Evolutionary conservation across 2,329 filamentous ascomycete species (phyloP).

Genomic region (Apiospora arundinis): DNA sequence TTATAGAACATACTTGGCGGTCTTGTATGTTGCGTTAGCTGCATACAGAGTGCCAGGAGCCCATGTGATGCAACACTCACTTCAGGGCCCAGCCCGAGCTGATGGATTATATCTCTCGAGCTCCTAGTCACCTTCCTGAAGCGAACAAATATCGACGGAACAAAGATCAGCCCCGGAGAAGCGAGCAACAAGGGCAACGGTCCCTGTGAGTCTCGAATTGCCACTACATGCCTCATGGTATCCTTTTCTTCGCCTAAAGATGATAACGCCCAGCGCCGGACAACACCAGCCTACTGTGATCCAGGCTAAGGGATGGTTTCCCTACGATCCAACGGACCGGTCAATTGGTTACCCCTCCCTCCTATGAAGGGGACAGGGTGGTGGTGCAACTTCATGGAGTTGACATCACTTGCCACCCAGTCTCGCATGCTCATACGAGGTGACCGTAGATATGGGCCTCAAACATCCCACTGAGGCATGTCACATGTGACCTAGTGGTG

Average conservation of each 20-base stretch:
- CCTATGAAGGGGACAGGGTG: neutral
- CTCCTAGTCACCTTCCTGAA: conserved; percentile 9
- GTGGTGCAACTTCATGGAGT: neutral
- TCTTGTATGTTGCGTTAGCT: neutral
- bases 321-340: conserved; percentile 6
- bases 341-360: neutral
- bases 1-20: neutral
- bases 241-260: neutral
- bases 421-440: neutral
- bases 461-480: neutral
- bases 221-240: neutral
- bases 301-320: neutral
- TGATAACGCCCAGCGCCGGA: neutral
- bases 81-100: neutral
- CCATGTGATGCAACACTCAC: neutral
- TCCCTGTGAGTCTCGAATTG: neutral
- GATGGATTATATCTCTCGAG: neutral
- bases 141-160: neutral
- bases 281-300: neutral
- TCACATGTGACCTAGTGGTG: neutral
- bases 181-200: neutral
- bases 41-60: neutral
- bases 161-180: neutral
- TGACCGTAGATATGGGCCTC: neutral
- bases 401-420: neutral